Base-by-base conservation (phyloP, 163 green algal genomes). In the Prototheca stagnorum region DNA sequence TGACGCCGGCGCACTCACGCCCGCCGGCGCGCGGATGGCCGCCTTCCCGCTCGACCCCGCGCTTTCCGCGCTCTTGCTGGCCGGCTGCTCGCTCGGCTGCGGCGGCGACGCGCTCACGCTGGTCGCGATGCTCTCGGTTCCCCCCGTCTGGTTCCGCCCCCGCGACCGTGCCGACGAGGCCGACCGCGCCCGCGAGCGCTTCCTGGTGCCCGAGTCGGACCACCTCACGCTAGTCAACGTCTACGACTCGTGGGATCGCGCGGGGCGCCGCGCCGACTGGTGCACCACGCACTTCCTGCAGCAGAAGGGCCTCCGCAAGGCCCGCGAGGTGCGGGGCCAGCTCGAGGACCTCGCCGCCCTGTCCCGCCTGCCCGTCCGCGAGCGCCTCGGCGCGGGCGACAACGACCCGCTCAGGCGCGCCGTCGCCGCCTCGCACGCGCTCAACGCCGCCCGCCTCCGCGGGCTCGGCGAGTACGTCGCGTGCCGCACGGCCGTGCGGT, bases 401-500 rank as follows among this genome's bases (percentile, higher is more conserved):
- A 95, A 85, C 83, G 89, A 98, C 68, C 51, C 84, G 9, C 78
- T 93, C 43, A 77, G 89, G 54, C 53, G 93, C 62, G 86, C 88
- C 50, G 90, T 98, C 58, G 95, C 85, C 71, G 77, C 75, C 5
- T 75, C 86, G 7, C 97, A 97, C 70, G 96, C 96, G 68, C 66
- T 86, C 54, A 85, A 98, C 49, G 86, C 89, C 12, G 85, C 75
- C 26, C 85, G 84, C 58, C 75, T 97, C 60, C 96, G 94, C 56
- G 81, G 85, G 49, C 74, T 98, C 14, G 89, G 89, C 3, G 88
- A 97, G 68, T 98, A 98, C 68, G 73, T 92, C 47, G 95, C 96
- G 75, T 91, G 78, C 71, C 73, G 79, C 52, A 76, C 64, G 51
- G 84, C 76, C 49, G 85, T 85, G 64, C 82, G 80, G 39, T 87